These are phyloP conservation scores for Fusarium sublunatum DNA, from an alignment of 2,329 filamentous ascomycete genomes.

Conservation along the genomic window DNA sequence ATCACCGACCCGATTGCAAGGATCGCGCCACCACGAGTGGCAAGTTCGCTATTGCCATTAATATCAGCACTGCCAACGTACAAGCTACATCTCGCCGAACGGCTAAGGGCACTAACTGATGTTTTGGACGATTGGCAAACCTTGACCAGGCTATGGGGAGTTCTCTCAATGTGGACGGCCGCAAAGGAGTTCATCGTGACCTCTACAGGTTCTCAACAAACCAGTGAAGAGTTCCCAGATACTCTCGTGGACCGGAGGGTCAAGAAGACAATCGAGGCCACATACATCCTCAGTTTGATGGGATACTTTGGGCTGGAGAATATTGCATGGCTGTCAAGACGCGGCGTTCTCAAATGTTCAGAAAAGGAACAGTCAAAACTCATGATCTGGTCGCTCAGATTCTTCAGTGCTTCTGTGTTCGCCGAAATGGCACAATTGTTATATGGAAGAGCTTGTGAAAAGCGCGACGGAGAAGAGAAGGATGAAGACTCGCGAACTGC, in stretches of 20 bases:
- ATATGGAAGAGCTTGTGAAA: conserved; percentile 4
- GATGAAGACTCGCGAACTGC: neutral
- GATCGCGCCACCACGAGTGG: neutral
- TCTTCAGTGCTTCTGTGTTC: conserved; percentile 22
- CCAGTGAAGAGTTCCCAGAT: neutral
- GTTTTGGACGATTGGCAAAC: conserved; percentile 39
- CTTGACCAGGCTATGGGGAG: conserved; percentile 29
- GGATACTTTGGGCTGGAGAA: conserved; percentile 22
- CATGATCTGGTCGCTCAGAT: conserved; percentile 18
- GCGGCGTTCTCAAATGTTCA: conserved; percentile 9
- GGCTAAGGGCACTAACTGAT: conserved; percentile 14
- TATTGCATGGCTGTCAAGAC: conserved; percentile 15
- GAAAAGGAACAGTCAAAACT: conserved; percentile 20
- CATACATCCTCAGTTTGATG: conserved; percentile 17
- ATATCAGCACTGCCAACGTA: neutral
- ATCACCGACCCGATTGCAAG: accelerated
- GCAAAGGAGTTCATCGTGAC: conserved; percentile 17
- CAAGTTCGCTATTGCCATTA: accelerated
- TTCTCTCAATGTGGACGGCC: conserved; percentile 16
- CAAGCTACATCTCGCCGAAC: neutral
- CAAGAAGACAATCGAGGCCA: conserved; percentile 2
- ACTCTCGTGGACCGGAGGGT: neutral
- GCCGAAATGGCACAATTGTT: conserved; percentile 20
- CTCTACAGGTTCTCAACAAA: neutral
- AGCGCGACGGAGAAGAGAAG: neutral